Base-by-base conservation (phyloP, 306 rosid genomes). In the Sindora glabra region DNA sequence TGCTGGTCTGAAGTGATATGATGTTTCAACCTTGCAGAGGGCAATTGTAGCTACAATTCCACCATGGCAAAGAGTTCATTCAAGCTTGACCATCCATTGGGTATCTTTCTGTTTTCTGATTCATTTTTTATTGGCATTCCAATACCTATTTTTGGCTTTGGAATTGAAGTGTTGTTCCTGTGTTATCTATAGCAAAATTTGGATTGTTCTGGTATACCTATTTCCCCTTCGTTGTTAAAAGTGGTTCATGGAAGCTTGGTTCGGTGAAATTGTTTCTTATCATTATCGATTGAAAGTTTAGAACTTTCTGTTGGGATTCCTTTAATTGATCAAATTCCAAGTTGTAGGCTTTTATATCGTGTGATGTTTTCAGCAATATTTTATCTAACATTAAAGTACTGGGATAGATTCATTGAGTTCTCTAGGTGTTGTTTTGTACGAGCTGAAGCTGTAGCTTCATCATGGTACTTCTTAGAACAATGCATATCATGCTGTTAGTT, bases 1-100 rank as follows among this genome's bases (percentile, higher is more conserved):
- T 14, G 10, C 50, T 26, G 46, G 34, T 68, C 73, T 64, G 38
- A 80, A 50, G 77, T 82, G 63, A 55, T 70, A 62, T 23, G 27
- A 3, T 77, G 75, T 64, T 72, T 80, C 52, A 64, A 73, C 34
- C 81, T 77, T 62, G 68, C 84, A 83, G 89, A 46, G 49, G 37
- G 49, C 45, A 16, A 14, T 68, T 40, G 40, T 30, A 8, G 51
- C 56, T 23, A 45, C 53, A 49, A 62, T 63, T 74, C 67, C 68
- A 64, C 72, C 84, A 91, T 91, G 97, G 81, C 84, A 12, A 85
- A 79, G 67, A 64, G 72, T 61, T 79, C 95, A 33, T 91, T 87
- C 83, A 91, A 87, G 89, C 75, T 74, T 44, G 84, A 87, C 34
- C 95, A 77, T 68, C 83, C 89, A n/a, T 53, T 75, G 64, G 97